phyloP scores from a whole-genome alignment of 192 early-diverging fungal genomes.

The Haplosporangium gracile region DNA sequence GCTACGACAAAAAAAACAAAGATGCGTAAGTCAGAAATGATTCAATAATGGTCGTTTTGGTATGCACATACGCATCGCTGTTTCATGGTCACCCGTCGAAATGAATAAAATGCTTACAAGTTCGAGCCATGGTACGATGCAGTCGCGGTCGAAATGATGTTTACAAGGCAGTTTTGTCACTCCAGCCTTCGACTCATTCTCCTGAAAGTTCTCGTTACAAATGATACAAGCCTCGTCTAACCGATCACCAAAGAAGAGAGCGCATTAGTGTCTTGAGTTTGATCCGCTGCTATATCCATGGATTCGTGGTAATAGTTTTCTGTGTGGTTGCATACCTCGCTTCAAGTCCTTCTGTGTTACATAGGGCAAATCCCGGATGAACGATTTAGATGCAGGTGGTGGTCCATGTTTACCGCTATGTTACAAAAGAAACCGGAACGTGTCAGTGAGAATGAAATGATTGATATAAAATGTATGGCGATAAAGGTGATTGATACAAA shows the following conservation, averaged over 20 bases:
- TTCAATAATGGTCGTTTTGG: no score
- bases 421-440: not conserved
- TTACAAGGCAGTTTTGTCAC: slow-evolving; percentile 55
- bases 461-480: not conserved
- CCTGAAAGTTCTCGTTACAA: slow-evolving; percentile 56
- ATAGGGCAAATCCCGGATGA: slow-evolving; percentile 51
- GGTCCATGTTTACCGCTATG: slow-evolving; percentile 54
- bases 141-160: slow-evolving; percentile 59
- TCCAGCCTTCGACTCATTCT: slow-evolving; percentile 46
- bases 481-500: not conserved
- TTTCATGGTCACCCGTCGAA: not conserved
- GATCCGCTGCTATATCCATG: not conserved
- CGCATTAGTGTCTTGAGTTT: not conserved
- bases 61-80: no score
- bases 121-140: slow-evolving; percentile 59
- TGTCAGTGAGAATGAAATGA: not conserved
- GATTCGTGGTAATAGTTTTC: not conserved
- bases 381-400: slow-evolving; percentile 57
- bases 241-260: not conserved
- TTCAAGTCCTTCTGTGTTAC: slow-evolving; percentile 50
- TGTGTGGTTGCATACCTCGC: slow-evolving; percentile 28
- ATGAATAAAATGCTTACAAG: slow-evolving; percentile 31
- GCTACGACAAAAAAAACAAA: slow-evolving; percentile 16
- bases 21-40: not conserved
- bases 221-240: slow-evolving; percentile 57